Evolutionary conservation across 352 stramenopile genomes (phyloP).

Genomic region (Lagenidium sp.): DNA sequence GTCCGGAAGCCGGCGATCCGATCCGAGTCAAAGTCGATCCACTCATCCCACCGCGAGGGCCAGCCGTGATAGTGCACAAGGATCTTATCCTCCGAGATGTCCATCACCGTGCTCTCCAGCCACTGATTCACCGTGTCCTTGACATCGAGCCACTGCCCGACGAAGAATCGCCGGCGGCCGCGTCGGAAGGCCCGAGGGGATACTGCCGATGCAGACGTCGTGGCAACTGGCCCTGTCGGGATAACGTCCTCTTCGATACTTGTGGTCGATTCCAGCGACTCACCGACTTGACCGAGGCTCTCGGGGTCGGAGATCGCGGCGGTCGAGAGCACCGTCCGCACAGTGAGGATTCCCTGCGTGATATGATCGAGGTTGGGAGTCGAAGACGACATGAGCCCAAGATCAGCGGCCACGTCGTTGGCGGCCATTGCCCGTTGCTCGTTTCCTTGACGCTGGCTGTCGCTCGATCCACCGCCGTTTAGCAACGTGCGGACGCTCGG

Average conservation of each 20-base stretch:
- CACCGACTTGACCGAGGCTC: too few relatives aligned
- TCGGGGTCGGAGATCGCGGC: too few relatives aligned
- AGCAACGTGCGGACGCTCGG: too few relatives aligned
- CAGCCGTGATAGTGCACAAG: constrained; percentile 97
- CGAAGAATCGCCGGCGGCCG: constrained; percentile 49
- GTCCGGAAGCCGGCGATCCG: constrained; percentile 95
- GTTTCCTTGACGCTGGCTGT: constrained; percentile 4
- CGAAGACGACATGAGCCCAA: constrained; percentile 10
- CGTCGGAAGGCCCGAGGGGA: too few relatives aligned
- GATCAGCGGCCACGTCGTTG: constrained; percentile 7
- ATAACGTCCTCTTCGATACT: not conserved
- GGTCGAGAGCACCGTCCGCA: constrained; percentile 18
- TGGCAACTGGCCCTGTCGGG: constrained; percentile 1
- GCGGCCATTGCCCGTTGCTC: constrained; percentile 14
- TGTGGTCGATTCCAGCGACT: not conserved
- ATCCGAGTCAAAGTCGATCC: constrained; percentile 92
- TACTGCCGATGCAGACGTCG: constrained; percentile 2
- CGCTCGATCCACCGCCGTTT: too few relatives aligned
- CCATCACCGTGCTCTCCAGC: constrained; percentile 95
- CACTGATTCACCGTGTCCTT: constrained; percentile 98
- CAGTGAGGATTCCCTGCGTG: constrained; percentile 18
- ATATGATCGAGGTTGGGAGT: constrained; percentile 18
- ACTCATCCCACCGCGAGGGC: constrained; percentile 97
- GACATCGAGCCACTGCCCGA: constrained; percentile 96
- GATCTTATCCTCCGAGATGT: constrained; percentile 80